phyloP scores from a whole-genome alignment of 441 rosid species.

The Populus hybrid region DNA sequence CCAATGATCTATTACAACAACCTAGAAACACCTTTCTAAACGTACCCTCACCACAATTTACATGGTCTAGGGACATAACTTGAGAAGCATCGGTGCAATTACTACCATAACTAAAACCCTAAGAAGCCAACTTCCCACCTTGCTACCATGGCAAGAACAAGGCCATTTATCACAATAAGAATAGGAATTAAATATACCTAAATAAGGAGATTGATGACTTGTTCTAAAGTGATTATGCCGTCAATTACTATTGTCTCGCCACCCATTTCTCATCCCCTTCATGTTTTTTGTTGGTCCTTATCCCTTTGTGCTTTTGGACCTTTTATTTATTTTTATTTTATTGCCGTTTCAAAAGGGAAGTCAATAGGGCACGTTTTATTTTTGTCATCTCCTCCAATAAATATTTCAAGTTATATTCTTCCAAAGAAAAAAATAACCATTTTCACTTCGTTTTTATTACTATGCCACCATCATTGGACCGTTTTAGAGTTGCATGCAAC shows the following conservation, averaged over 20 bases:
- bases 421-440: no score
- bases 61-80: background rate
- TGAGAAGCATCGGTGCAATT: no score
- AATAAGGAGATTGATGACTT: background rate
- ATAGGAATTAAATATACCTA: no score
- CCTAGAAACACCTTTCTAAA: background rate
- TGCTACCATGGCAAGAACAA: background rate
- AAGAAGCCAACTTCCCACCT: no score
- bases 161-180: no score
- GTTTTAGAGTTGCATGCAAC: no score
- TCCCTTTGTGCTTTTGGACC: background rate
- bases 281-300: background rate
- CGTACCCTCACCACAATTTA: background rate
- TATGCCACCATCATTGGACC: background rate
- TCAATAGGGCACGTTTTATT: slow-evolving; percentile 32
- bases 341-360: slow-evolving; percentile 27
- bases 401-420: no score
- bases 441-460: no score
- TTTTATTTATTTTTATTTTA: no score
- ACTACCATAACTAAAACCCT: background rate
- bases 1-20: no score
- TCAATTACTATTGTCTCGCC: background rate
- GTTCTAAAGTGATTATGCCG: background rate
- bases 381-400: background rate
- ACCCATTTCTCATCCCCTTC: background rate